phyloP scores from a whole-genome alignment of 2,329 filamentous ascomycete genomes.

The Ceratocystis eucalypticola region DNA sequence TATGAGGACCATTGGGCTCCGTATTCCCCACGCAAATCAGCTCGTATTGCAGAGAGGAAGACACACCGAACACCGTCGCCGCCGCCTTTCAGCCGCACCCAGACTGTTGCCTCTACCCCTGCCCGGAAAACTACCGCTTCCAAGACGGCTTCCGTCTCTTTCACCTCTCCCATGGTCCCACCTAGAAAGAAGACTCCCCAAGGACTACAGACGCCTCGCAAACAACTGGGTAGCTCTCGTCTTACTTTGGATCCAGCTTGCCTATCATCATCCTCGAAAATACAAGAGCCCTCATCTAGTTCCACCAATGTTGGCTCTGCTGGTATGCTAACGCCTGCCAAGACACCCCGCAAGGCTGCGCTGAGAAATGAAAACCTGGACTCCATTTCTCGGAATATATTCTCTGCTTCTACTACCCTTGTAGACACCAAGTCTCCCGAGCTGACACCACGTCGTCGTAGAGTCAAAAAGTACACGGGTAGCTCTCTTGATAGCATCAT shows the following conservation, averaged over 20 bases:
- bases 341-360: slow-evolving; percentile 57
- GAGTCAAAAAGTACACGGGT: slow-evolving; percentile 43
- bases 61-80: slow-evolving; percentile 45
- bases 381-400: slow-evolving; percentile 47
- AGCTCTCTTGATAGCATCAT: slow-evolving; percentile 32
- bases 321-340: slow-evolving; percentile 58
- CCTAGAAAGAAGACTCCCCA: slow-evolving; percentile 24
- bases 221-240: slow-evolving; percentile 9
- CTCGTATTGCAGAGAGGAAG: slow-evolving; percentile 45
- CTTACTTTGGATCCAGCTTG: slow-evolving; percentile 33
- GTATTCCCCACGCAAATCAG: slow-evolving; percentile 57
- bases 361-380: slow-evolving; percentile 39
- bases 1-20: slow-evolving; percentile 57
- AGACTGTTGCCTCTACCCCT: slow-evolving; percentile 19
- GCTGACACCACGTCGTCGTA: slow-evolving; percentile 44
- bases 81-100: slow-evolving; percentile 24
- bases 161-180: slow-evolving; percentile 23
- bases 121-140: background rate
- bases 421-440: slow-evolving; percentile 37
- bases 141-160: slow-evolving; percentile 14
- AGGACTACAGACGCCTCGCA: slow-evolving; percentile 30
- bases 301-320: slow-evolving; percentile 35
- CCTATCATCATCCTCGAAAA: slow-evolving; percentile 29
- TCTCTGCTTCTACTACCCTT: slow-evolving; percentile 25
- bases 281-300: slow-evolving; percentile 25